Percentiles rank a stretch among this genome's conserved stretches.
These are phyloP conservation scores for Pistacia vera DNA, from an alignment of 345 rosid species.

Conservation along the genomic window DNA sequence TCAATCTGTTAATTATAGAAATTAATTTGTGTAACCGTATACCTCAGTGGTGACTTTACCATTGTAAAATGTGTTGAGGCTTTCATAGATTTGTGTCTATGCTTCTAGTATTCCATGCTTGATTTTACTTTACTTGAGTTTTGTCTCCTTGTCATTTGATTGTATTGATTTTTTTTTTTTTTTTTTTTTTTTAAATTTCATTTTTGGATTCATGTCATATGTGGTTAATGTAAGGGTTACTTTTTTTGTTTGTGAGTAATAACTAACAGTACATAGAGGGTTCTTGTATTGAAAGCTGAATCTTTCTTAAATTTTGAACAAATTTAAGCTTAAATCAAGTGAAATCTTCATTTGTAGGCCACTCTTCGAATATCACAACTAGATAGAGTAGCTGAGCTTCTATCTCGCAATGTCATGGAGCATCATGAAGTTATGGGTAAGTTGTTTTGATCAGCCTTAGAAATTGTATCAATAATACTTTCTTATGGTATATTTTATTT, in stretches of 20 bases:
- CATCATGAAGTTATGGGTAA: slow-evolving; percentile 99
- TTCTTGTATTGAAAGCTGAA: background rate
- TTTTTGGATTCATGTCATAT: slow-evolving; percentile 1
- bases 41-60: background rate
- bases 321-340: slow-evolving; percentile 1
- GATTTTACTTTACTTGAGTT: background rate
- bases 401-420: slow-evolving; percentile 89
- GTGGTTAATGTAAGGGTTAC: background rate
- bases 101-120: background rate
- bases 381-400: slow-evolving; percentile 77
- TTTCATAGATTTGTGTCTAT: background rate
- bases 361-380: slow-evolving; percentile 84
- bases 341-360: slow-evolving; percentile 56
- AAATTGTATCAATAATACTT: background rate
- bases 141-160: background rate
- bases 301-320: slow-evolving; percentile 11
- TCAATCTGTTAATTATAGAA: too few relatives aligned
- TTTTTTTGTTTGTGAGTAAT: background rate
- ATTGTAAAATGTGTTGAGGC: background rate
- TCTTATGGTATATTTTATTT: background rate
- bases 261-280: slow-evolving; percentile 1
- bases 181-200: background rate
- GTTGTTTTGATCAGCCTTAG: slow-evolving; percentile 23
- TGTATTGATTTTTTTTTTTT: background rate
- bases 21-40: too few relatives aligned